These are phyloP conservation scores for Malus sieversii DNA, from an alignment of 306 rosid genomes.

Conservation along the genomic window DNA sequence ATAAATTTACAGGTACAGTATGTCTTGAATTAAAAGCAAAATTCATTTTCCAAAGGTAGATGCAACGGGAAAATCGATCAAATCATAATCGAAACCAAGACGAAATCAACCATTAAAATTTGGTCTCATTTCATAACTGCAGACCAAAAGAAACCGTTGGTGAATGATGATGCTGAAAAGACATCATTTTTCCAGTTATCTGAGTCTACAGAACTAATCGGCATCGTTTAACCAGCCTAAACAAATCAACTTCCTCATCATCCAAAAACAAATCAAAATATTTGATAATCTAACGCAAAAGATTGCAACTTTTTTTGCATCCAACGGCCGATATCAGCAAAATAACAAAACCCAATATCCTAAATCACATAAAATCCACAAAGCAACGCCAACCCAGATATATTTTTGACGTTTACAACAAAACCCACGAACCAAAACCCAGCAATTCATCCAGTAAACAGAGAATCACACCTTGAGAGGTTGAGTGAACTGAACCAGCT, in stretches of 20 bases:
- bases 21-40: not conserved
- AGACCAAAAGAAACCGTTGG: not conserved
- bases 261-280: not conserved
- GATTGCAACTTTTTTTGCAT: not conserved
- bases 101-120: not conserved
- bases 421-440: slow-evolving; percentile 3
- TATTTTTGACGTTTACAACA: not conserved
- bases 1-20: not conserved
- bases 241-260: not conserved
- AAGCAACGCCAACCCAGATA: not conserved
- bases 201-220: not conserved
- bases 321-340: not conserved
- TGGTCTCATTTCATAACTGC: not conserved
- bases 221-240: not conserved
- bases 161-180: not conserved
- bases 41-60: not conserved
- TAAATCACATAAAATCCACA: not conserved
- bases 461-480: slow-evolving; percentile 31
- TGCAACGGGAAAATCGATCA: not conserved
- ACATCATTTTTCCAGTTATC: not conserved
- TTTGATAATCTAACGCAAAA: not conserved
- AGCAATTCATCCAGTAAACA: not conserved
- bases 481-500: slow-evolving; percentile 22
- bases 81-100: not conserved
- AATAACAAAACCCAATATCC: slow-evolving; percentile 1